These are phyloP conservation scores for Tremellales sp. DNA, from an alignment of 1,284 basidiomycete species.

Conservation along the genomic window DNA sequence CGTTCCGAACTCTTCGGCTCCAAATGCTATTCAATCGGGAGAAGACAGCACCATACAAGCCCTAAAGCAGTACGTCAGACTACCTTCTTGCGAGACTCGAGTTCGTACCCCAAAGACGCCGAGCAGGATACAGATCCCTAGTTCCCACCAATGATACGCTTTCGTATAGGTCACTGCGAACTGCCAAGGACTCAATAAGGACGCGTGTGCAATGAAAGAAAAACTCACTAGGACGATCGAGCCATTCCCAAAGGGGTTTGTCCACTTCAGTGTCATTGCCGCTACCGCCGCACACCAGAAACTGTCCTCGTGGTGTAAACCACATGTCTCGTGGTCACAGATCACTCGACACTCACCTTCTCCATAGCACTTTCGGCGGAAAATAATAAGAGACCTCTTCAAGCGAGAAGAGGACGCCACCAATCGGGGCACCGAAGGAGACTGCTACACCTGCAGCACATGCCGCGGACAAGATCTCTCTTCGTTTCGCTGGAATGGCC, in stretches of 20 bases:
- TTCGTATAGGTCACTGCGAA: conserved; percentile 47
- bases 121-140: conserved; percentile 72
- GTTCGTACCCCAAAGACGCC: conserved; percentile 74
- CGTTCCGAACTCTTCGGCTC: conserved; percentile 74
- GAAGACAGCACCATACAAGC: conserved; percentile 90
- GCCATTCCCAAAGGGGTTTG: conserved; percentile 80
- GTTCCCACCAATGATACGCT: conserved; percentile 48
- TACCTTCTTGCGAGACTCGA: background rate
- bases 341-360: conserved; percentile 67
- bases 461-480: conserved; percentile 87
- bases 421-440: conserved; percentile 87
- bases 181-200: conserved; percentile 3
- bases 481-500: conserved; percentile 61
- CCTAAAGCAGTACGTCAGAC: conserved; percentile 51
- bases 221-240: conserved; percentile 48
- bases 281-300: conserved; percentile 96
- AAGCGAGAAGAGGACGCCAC: conserved; percentile 85
- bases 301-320: conserved; percentile 47
- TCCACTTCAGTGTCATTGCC: conserved; percentile 76
- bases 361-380: conserved; percentile 90
- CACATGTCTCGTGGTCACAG: background rate
- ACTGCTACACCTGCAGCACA: conserved; percentile 63
- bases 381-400: conserved; percentile 96
- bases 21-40: conserved; percentile 81
- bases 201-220: conserved; percentile 7